Percentiles rank a stretch among this genome's conserved stretches.
Conservation (phyloP, 1,139 yeast species). For the Saccharomyces uvarum region DNA sequence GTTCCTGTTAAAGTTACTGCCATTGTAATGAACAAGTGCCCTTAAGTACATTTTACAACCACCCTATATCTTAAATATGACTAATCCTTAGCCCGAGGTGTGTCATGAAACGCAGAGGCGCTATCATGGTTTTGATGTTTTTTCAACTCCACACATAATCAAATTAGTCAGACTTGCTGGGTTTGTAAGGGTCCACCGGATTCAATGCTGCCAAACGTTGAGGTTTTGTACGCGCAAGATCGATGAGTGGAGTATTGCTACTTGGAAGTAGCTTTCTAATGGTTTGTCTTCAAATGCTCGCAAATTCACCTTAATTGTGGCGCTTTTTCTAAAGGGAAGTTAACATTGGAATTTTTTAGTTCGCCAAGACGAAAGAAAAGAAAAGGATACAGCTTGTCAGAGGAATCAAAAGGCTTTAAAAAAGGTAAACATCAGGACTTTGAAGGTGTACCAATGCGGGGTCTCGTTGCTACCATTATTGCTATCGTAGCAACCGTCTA, state of each 20-base stretch:
- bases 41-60: background rate
- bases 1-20: background rate
- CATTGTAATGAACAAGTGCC: background rate
- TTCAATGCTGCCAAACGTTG: background rate
- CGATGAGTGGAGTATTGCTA: background rate
- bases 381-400: background rate
- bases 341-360: background rate
- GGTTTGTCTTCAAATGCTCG: background rate
- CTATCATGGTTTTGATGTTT: constrained; percentile 3
- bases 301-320: background rate
- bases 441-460: background rate
- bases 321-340: background rate
- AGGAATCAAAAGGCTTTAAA: background rate
- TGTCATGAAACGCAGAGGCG: constrained; percentile 1
- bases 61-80: background rate
- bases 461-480: background rate
- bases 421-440: background rate
- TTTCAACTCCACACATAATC: background rate
- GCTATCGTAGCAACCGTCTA: background rate
- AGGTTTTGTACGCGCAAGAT: background rate
- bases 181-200: background rate
- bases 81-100: background rate
- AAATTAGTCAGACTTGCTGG: background rate
- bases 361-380: background rate
- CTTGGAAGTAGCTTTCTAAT: background rate